phyloP scores from a whole-genome alignment of 2,329 filamentous ascomycete species.

The Neofusicoccum cordaticola region DNA sequence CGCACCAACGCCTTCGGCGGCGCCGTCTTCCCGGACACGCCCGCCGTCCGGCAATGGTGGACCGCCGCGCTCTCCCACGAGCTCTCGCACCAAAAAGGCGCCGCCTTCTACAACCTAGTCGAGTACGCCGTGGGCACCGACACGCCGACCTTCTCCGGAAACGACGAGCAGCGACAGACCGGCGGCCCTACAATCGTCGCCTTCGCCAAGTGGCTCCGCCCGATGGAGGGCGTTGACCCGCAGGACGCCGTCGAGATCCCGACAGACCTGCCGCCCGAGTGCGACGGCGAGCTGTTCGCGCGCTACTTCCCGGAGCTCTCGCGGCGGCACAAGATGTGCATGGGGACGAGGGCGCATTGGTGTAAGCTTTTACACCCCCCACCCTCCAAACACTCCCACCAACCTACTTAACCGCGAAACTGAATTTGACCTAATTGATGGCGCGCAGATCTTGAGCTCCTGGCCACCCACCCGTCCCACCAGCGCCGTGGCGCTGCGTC shows the following conservation, averaged over 20 bases:
- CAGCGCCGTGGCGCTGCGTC: slow-evolving; percentile 7
- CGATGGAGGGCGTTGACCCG: not conserved
- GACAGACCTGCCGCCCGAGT: not conserved
- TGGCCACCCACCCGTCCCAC: slow-evolving; percentile 8
- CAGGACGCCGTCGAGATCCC: not conserved
- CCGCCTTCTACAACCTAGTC: not conserved
- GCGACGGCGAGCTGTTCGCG: not conserved
- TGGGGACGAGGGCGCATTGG: slow-evolving; percentile 4
- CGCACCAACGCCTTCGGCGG: slow-evolving; percentile 55
- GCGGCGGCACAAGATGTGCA: not conserved
- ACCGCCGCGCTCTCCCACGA: not conserved
- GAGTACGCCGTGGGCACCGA: not conserved
- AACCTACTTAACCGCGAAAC: too few relatives aligned
- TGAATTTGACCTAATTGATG: too few relatives aligned
- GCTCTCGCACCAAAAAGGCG: not conserved
- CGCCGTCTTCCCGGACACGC: slow-evolving; percentile 76
- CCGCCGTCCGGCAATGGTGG: not conserved
- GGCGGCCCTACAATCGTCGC: not conserved
- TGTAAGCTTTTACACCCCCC: not conserved
- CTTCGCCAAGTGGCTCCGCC: slow-evolving; percentile 9
- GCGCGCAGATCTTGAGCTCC: slow-evolving; percentile 7
- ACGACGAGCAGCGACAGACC: not conserved
- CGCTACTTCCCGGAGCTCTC: not conserved
- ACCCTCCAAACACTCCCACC: not conserved
- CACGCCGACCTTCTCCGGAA: not conserved